Percentiles rank a stretch among this genome's conserved stretches.
phyloP scores from a whole-genome alignment of 768 basidiomycete species.

The Mycena vulgaris region DNA sequence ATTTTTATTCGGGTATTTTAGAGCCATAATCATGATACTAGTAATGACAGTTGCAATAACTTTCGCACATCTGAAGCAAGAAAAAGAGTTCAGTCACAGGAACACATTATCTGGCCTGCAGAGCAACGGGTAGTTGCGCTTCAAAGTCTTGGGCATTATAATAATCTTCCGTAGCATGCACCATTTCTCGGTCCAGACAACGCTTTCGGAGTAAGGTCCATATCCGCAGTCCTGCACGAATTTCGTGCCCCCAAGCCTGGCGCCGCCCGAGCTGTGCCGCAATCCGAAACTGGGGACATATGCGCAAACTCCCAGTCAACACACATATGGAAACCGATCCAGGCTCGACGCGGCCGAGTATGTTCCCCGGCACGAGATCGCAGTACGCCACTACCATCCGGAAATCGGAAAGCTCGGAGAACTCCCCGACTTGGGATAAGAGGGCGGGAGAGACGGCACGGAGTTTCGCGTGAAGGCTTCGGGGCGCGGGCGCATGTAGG shows the following conservation, averaged over 20 bases:
- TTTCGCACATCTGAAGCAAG: too few relatives aligned
- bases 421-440: not conserved
- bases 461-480: not conserved
- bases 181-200: constrained; percentile 3
- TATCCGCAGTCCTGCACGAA: not conserved
- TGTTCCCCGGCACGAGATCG: constrained; percentile 7
- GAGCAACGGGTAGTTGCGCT: not conserved
- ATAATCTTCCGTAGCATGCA: constrained; percentile 1
- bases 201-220: not conserved
- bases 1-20: not conserved
- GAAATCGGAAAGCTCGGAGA: constrained; percentile 2
- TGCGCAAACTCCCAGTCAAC: constrained; percentile 19
- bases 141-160: not conserved
- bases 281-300: constrained; percentile 13
- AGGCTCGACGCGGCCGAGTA: constrained; percentile 6
- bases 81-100: too few relatives aligned
- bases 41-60: too few relatives aligned
- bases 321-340: constrained; percentile 37
- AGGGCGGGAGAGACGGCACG: not conserved
- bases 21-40: too few relatives aligned
- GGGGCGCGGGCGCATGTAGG: constrained; percentile 7
- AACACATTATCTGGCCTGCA: not conserved
- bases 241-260: not conserved
- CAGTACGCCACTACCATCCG: constrained; percentile 9
- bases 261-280: not conserved